Base-by-base conservation (phyloP, 768 basidiomycete species). In the Suillus tomentosus region DNA sequence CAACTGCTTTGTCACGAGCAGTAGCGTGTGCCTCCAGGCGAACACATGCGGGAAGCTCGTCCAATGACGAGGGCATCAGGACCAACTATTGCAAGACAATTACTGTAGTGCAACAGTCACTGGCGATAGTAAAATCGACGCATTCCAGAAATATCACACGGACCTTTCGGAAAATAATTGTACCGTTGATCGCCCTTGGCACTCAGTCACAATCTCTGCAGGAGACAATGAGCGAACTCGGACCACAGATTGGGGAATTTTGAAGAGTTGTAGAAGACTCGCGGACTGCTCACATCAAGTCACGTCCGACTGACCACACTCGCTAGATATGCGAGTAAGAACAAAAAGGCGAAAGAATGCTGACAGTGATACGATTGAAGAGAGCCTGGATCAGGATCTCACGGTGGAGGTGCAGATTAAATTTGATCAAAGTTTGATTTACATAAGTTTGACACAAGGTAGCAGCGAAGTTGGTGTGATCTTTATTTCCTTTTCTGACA, bases 1-100 rank as follows among this genome's bases (percentile, higher is more conserved):
- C 79, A 19, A 86, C 73, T 4, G 82, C 83, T 69, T 83, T 80
- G 72, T 80, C 79, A 60, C 88, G 79, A 42, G 87, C 84, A 1
- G 74, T 78, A 5, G 79, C 70, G 70, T 87, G 84, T 31, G 78
- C 68, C 60, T 77, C 78, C 14, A 91, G 76, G 47, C 68, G 70
- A 55, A 79, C 19, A 50, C 67, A 40, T 2, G 39, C 24, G 27
- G 62, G 42, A 39, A 58, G 57, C 40, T 58, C 57, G 6, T 58
- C 57, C 17, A 58, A 19, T 27, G 57, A 58, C 10, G 57, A 58
- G 1, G 57, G 2, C 57, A 58, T 58, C 17, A 15, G 56, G 37
- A 37, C 55, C 15, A 39, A 57, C 24, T 42, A 24, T 27, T 19
- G 40, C 7, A 42, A 19, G 24, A 14, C 7, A 40, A 27, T 5